Evolutionary conservation across 371 early-diverging fungal genomes (phyloP), one percentile per base, ranked within the genome.

Genomic region (Funneliformis caledonium): DNA sequence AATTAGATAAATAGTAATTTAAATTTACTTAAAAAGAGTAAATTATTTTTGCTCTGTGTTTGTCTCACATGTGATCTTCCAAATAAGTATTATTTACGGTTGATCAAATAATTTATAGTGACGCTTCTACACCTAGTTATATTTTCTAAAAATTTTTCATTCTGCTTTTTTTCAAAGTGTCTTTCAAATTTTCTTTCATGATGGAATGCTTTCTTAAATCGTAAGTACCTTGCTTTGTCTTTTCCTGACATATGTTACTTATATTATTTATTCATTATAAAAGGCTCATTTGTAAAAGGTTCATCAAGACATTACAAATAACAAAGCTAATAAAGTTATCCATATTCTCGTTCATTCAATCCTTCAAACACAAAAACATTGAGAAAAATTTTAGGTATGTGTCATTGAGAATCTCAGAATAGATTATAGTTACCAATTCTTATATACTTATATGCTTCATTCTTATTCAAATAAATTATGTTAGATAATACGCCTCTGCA

Each of bases 361-460:
- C 72, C 72, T 72, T 72, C 50, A 72, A 19, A 72, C 11, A 26
- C 50, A 33, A 45, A 16, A 72, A 47, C 50, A 14, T 72, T 72
- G n/a, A 33, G 11, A 72, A 50, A 72, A n/a, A 72, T 72, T 1
- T 72, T 50, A 72, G 19, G 72, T 72, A 72, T 4, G 72, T 22
- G 7, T 52, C 0, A 47, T 7, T 8, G 5, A 48, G 31, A 72
- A 48, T 52, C 52, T 72, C 22, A 48, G 26, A 31, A 72, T 47
- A 12, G 72, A 72, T 72, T 50, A 72, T 26, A 26, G 26, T 26
- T 26, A 72, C 11, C 33, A 22, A 48, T 14, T 48, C n/a, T 52
- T 48, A 48, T 26, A 22, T 48, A 50, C 47, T 37, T 50, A 50
- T 22, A 72, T 72, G 37, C 48, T 72, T 72, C 72, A 22, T 72